Base-by-base conservation (phyloP, 306 rosid species). In the Crotalaria pallida region DNA sequence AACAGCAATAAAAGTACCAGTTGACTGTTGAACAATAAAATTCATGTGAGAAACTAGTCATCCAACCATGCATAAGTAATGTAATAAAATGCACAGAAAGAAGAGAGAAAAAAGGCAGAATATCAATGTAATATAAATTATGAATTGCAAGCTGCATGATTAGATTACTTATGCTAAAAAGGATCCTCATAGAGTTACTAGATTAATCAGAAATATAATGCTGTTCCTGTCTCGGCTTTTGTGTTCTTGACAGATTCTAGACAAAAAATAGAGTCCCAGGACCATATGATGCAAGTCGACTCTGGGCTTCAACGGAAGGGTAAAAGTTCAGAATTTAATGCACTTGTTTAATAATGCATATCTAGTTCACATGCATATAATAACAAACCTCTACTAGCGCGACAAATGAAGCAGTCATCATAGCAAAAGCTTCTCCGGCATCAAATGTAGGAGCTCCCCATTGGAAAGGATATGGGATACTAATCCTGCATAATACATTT, bases 381-480 rank as follows among this genome's bases (percentile, higher is more conserved):
- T 22, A 69, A 47, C 78, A 49, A 34, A 92, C 98, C 98, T 93
- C 98, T 23, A 90, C 93, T 41, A 93, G 89, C 5, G 96, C 87
- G 69, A 93, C 98, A 71, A 90, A 87, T 41, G 96, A 90, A 79
- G 92, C 89, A 65, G 90, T 91, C 98, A 93, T 93, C 91, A 90
- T 93, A 52, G 98, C 96, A 76, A 93, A 93, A 71, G 96, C 86
- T 84, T 93, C 98, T 40, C 96, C 96, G 16, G 96, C 98, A 68
- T 90, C 88, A 67, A 93, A 93, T 71, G 91, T 86, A 17, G 98
- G 98, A 71, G 93, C 93, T 71, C 98, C 98, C 98, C 98, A 93
- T 73, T 93, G 98, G 79, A 93, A 93, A 65, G 98, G 98, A 79
- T 88, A 93, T 1, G 98, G 98, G 63, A 93, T 61, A 77, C 90